Evolutionary conservation across 192 early-diverging fungal species (phyloP).

Genomic region (Podila minutissima): DNA sequence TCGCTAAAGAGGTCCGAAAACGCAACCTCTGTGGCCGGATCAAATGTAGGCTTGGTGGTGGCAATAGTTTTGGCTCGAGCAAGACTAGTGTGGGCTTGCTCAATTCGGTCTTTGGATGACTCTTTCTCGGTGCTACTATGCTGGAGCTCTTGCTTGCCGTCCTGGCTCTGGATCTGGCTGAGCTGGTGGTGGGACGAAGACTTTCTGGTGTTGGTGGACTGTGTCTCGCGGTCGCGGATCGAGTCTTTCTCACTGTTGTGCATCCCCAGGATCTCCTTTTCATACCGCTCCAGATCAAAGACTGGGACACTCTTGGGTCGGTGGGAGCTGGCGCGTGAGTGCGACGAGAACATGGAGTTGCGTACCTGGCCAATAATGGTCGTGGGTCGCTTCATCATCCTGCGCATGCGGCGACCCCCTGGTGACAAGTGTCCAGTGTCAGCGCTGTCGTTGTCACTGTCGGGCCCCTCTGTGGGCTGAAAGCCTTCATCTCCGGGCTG

Average conservation of each 20-base stretch:
- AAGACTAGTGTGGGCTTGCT: neutral
- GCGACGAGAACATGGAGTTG: slow-evolving; percentile 2
- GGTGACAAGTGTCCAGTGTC: neutral
- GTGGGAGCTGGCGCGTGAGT: neutral
- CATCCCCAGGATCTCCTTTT: slow-evolving; percentile 28
- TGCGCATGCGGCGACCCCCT: neutral
- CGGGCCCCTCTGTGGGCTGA: too few relatives aligned
- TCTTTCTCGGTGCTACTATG: too few relatives aligned
- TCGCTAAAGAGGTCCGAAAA: too few relatives aligned
- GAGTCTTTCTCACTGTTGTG: neutral
- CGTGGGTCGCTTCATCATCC: slow-evolving; percentile 13
- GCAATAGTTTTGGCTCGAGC: neutral
- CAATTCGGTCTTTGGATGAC: too few relatives aligned
- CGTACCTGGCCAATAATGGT: slow-evolving; percentile 36
- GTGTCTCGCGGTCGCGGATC: neutral
- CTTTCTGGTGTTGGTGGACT: neutral
- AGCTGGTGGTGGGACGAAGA: too few relatives aligned
- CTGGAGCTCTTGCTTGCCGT: too few relatives aligned
- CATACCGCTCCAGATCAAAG: slow-evolving; percentile 37
- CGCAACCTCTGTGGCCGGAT: too few relatives aligned
- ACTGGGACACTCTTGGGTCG: slow-evolving; percentile 31
- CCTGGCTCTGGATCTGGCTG: too few relatives aligned
- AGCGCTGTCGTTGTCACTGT: too few relatives aligned
- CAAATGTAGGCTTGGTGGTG: too few relatives aligned
- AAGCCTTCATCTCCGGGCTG: too few relatives aligned